These are phyloP conservation scores for Diaporthe amygdali DNA, from an alignment of 2,329 filamentous ascomycete species.

Conservation along the genomic window DNA sequence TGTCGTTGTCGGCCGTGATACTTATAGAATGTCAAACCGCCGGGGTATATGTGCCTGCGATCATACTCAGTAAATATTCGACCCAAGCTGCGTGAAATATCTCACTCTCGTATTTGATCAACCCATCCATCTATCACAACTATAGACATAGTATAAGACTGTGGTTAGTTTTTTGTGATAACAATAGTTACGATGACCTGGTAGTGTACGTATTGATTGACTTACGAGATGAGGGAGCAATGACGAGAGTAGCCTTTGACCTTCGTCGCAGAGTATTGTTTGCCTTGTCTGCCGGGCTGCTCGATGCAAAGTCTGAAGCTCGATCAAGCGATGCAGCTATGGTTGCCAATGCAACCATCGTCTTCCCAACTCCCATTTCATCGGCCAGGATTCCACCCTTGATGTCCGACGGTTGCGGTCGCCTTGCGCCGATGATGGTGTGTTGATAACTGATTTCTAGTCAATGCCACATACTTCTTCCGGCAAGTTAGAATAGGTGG, in stretches of 20 bases:
- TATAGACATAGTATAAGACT: not conserved
- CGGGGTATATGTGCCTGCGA: not conserved
- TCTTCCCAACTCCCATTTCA: conserved; percentile 67
- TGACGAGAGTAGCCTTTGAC: not conserved
- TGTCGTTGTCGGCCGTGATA: conserved; percentile 7
- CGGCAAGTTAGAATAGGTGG: not conserved
- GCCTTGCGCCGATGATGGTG: not conserved
- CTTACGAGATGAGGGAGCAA: not conserved
- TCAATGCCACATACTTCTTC: not conserved
- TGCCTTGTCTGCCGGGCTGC: conserved; percentile 32
- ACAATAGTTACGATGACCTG: not conserved
- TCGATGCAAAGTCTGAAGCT: not conserved
- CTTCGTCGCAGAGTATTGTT: not conserved
- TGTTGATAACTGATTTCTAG: not conserved
- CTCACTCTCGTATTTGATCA: not conserved
- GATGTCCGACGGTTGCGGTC: not conserved
- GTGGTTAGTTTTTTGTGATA: not conserved
- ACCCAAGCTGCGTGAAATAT: not conserved
- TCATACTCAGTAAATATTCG: not conserved
- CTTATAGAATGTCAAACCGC: not conserved
- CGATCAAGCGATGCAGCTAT: conserved; percentile 17
- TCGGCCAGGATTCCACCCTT: conserved; percentile 59
- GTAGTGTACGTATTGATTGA: not conserved
- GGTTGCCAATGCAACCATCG: conserved; percentile 54
- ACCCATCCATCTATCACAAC: not conserved